Percentiles rank a stretch among this genome's conserved stretches.
Conservation (phyloP, 495 filamentous ascomycete genomes). For the Sordaria brevicollis region DNA sequence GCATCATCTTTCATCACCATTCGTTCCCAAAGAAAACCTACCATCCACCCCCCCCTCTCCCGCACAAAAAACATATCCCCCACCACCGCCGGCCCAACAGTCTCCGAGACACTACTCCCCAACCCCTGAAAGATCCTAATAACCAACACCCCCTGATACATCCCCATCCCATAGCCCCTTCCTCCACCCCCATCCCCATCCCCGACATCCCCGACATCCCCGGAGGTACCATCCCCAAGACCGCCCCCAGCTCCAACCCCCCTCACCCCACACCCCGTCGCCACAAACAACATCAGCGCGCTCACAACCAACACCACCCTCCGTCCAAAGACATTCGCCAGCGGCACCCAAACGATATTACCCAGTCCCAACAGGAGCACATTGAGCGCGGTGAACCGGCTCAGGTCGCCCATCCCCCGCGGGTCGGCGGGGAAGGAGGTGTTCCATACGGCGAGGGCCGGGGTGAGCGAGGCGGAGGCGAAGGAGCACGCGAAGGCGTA, state of each 20-base stretch:
- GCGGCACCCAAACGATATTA: slow-evolving; percentile 41
- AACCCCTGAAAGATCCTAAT: slow-evolving; percentile 41
- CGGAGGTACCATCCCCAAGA: no score
- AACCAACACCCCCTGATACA: slow-evolving; percentile 22
- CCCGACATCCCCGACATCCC: no score
- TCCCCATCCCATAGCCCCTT: neutral
- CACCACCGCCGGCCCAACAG: slow-evolving; percentile 44
- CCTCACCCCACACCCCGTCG: slow-evolving; percentile 36
- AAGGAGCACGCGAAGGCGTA: slow-evolving; percentile 23
- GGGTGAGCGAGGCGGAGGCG: slow-evolving; percentile 13
- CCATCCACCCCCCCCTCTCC: slow-evolving; percentile 40
- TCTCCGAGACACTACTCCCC: slow-evolving; percentile 44
- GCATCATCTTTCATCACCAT: neutral
- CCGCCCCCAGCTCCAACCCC: neutral
- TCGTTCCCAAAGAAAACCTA: slow-evolving; percentile 1
- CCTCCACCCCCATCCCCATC: no score
- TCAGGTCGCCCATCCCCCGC: slow-evolving; percentile 9
- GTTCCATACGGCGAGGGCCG: slow-evolving; percentile 21
- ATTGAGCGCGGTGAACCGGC: slow-evolving; percentile 18
- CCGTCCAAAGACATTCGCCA: slow-evolving; percentile 48
- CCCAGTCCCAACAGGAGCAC: slow-evolving; percentile 16
- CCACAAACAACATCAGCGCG: slow-evolving; percentile 30
- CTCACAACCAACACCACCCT: slow-evolving; percentile 43
- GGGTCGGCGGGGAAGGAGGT: slow-evolving; percentile 9
- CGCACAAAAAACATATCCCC: slow-evolving; percentile 44